Conservation (phyloP, 139 green algal genomes). For the Raphidocelis subcapitata region DNA sequence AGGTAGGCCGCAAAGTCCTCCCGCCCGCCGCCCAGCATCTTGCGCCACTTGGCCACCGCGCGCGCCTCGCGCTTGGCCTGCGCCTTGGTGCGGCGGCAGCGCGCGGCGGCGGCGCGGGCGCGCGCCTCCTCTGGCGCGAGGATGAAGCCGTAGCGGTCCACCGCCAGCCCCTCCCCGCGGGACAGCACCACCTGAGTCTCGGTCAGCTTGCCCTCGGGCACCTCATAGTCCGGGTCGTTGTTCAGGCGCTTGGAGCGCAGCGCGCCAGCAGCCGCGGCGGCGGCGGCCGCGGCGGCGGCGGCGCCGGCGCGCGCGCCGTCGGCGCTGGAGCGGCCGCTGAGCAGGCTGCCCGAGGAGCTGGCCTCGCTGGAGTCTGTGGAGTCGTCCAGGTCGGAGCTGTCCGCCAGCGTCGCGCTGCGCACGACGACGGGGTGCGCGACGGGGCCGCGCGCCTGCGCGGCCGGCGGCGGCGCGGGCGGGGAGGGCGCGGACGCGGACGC, state of each 20-base stretch:
- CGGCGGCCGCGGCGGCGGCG: too few species aligned
- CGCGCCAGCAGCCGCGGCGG: too few species aligned
- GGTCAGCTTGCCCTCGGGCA: slow-evolving; percentile 32
- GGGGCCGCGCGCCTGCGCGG: too few species aligned
- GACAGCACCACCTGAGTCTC: slow-evolving; percentile 36
- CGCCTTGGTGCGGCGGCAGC: neutral
- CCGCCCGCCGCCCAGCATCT: slow-evolving; percentile 46
- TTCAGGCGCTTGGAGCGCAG: neutral
- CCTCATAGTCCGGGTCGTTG: slow-evolving; percentile 37
- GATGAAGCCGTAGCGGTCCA: slow-evolving; percentile 41
- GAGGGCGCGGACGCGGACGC: too few species aligned
- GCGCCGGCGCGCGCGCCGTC: too few species aligned
- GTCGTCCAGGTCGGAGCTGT: slow-evolving; percentile 20
- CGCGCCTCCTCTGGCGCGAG: neutral
- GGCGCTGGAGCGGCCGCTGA: too few species aligned
- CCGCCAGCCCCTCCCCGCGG: neutral
- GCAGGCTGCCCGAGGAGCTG: too few species aligned
- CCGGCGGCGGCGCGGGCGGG: too few species aligned
- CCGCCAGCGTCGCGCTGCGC: slow-evolving; percentile 11
- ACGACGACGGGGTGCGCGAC: neutral
- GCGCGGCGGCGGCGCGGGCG: neutral
- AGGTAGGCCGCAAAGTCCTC: slow-evolving; percentile 41
- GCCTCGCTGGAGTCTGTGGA: too few species aligned
- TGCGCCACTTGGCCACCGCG: slow-evolving; percentile 50
- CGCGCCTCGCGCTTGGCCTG: slow-evolving; percentile 24